phyloP scores from a whole-genome alignment of 2,329 filamentous ascomycete genomes.

The Stagonosporopsis rhizophila region DNA sequence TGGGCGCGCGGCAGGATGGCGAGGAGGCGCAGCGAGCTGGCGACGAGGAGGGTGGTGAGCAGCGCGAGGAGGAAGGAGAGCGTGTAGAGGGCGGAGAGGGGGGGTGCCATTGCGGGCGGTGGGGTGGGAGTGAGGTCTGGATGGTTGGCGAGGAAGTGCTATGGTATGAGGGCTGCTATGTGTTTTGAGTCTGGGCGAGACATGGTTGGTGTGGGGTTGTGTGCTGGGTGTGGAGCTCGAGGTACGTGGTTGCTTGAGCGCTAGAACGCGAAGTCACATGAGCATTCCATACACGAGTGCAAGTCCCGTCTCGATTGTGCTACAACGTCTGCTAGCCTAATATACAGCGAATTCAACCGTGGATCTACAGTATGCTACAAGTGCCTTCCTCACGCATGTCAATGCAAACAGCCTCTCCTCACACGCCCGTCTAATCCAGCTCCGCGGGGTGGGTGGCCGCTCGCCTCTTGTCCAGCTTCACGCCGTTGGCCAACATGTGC shows the following conservation, averaged over 20 bases:
- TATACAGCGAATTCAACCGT: constrained; percentile 14
- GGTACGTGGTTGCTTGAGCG: background rate
- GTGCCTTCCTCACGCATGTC: background rate
- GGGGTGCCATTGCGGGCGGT: constrained; percentile 28
- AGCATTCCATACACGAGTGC: background rate
- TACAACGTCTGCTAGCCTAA: constrained; percentile 2
- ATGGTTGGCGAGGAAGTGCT: background rate
- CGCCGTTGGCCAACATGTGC: constrained; percentile 45
- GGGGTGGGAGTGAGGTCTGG: background rate
- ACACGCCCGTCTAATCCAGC: constrained; percentile 14
- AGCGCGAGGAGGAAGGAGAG: constrained; percentile 43
- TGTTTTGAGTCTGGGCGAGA: background rate
- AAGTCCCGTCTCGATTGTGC: background rate
- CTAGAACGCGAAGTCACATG: background rate
- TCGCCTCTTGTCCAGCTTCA: constrained; percentile 26
- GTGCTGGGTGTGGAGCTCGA: background rate
- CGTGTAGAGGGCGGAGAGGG: constrained; percentile 28
- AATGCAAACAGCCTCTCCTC: background rate
- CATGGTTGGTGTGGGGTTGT: background rate
- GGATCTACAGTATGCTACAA: constrained; percentile 35
- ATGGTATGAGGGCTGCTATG: background rate
- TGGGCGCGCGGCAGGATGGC: constrained; percentile 45
- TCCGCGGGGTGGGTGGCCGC: constrained; percentile 13
- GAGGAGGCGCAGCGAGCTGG: constrained; percentile 48
- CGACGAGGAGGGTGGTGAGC: constrained; percentile 44